Evolutionary conservation across 2,329 filamentous ascomycete genomes (phyloP).

Genomic region (Achaetomium macrosporum): DNA sequence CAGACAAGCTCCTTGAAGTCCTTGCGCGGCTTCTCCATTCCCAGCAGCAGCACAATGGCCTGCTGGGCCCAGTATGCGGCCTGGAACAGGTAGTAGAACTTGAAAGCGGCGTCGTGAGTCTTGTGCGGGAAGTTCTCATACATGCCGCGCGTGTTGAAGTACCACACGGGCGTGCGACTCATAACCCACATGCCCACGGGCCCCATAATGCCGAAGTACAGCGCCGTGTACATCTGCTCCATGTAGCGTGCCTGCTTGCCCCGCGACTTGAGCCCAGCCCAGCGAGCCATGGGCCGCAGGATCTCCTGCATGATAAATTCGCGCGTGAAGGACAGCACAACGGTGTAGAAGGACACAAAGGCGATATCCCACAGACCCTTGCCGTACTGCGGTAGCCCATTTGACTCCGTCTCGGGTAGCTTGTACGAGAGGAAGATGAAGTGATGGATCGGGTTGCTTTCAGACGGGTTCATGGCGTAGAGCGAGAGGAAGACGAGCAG

Average conservation of each 20-base stretch:
- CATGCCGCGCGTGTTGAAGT: slow-evolving; percentile 88
- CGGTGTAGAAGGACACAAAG: slow-evolving; percentile 82
- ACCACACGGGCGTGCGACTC: slow-evolving; percentile 87
- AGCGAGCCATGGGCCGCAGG: slow-evolving; percentile 68
- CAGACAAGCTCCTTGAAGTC: slow-evolving; percentile 91
- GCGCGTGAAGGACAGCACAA: slow-evolving; percentile 86
- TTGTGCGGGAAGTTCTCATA: slow-evolving; percentile 83
- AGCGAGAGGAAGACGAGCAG: slow-evolving; percentile 56
- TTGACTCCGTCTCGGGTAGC: slow-evolving; percentile 46
- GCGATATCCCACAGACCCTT: slow-evolving; percentile 84
- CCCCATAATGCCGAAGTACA: slow-evolving; percentile 81
- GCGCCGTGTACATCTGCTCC: slow-evolving; percentile 90
- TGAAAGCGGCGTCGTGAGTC: slow-evolving; percentile 74
- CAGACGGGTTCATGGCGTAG: slow-evolving; percentile 70
- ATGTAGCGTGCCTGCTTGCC: slow-evolving; percentile 87
- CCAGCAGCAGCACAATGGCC: slow-evolving; percentile 77
- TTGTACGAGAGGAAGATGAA: slow-evolving; percentile 90
- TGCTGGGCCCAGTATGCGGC: slow-evolving; percentile 96
- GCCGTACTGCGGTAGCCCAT: slow-evolving; percentile 63
- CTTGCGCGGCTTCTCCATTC: slow-evolving; percentile 88
- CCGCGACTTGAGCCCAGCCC: slow-evolving; percentile 61
- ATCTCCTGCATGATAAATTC: slow-evolving; percentile 94
- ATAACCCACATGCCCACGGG: slow-evolving; percentile 87
- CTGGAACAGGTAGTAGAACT: slow-evolving; percentile 93
- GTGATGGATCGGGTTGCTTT: slow-evolving; percentile 70